Conservation (phyloP, 1,139 yeast species). For the Zygosaccharomyces sapae region DNA sequence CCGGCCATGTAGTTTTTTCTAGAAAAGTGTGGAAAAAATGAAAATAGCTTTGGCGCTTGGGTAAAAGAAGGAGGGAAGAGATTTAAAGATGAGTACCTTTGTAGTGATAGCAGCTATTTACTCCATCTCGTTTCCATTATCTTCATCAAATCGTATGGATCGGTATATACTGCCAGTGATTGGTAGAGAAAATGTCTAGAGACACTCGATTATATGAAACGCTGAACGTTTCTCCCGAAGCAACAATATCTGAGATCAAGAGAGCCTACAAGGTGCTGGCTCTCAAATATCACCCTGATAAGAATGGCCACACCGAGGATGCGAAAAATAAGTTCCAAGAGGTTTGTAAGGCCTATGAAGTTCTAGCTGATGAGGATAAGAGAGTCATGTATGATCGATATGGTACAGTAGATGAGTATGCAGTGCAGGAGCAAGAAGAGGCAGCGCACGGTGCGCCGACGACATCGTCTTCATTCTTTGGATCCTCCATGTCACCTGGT, state of each 20-base stretch:
- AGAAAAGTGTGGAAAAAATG: conserved; percentile 9
- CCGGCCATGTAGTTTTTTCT: neutral
- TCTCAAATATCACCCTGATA: conserved; percentile 69
- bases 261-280: conserved; percentile 59
- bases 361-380: conserved; percentile 49
- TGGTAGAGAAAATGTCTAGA: conserved; percentile 18
- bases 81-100: conserved; percentile 3
- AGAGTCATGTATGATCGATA: conserved; percentile 53
- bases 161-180: conserved; percentile 1
- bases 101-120: neutral
- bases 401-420: conserved; percentile 49
- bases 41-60: conserved; percentile 5
- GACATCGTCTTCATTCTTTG: conserved; percentile 14
- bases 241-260: conserved; percentile 46
- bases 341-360: conserved; percentile 56
- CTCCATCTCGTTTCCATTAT: neutral
- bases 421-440: conserved; percentile 25
- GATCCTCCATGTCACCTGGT: conserved; percentile 31
- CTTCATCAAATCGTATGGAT: neutral
- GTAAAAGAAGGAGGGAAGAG: neutral
- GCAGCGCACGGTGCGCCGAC: conserved; percentile 17
- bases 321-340: conserved; percentile 61
- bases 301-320: conserved; percentile 44
- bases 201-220: conserved; percentile 24
- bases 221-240: conserved; percentile 38